phyloP scores from a whole-genome alignment of 169 alveolate genomes.

The Fabrea salina region DNA sequence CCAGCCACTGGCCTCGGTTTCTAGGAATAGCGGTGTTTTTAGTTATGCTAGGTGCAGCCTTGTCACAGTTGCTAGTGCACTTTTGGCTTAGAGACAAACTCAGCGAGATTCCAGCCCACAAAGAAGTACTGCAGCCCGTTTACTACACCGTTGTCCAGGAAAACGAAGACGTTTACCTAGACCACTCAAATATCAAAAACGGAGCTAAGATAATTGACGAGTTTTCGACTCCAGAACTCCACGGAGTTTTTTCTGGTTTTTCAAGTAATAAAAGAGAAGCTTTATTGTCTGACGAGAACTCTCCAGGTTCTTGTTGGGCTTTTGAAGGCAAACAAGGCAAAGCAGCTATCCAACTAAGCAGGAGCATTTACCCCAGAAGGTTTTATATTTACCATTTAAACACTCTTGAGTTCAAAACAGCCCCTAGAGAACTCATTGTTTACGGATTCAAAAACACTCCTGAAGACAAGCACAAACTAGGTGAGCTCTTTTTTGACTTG shows the following conservation, averaged over 20 bases:
- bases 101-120: neutral
- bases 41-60: neutral
- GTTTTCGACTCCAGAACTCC: neutral
- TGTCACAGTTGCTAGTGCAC: neutral
- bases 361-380: neutral
- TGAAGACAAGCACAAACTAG: neutral
- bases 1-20: neutral
- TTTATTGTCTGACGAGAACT: neutral
- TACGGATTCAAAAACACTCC: neutral
- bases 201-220: neutral
- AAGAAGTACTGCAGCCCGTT: neutral
- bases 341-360: neutral
- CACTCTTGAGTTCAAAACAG: neutral
- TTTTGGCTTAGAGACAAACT: neutral
- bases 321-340: slow-evolving; percentile 21
- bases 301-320: slow-evolving; percentile 19
- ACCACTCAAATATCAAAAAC: neutral
- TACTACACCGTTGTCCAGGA: neutral
- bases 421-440: neutral
- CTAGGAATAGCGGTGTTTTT: neutral
- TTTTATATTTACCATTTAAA: slow-evolving; percentile 1
- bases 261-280: neutral
- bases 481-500: neutral
- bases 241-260: neutral
- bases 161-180: neutral